These are phyloP conservation scores for Dioscorea cayenensis DNA, from an alignment of 116 monocot species.

Conservation along the genomic window DNA sequence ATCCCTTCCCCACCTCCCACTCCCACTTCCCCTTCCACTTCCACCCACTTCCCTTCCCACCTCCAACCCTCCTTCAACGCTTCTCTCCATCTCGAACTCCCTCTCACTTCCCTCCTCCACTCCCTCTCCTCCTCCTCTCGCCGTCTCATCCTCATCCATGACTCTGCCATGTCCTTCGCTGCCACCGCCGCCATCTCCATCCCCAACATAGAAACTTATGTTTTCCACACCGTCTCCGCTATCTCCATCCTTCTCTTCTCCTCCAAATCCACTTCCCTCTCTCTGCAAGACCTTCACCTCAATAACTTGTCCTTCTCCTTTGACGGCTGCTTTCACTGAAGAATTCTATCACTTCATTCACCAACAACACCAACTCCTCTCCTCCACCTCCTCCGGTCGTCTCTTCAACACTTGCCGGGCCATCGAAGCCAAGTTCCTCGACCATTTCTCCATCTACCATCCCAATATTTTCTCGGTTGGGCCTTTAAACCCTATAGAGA, in stretches of 20 bases:
- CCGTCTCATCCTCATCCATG: conserved; percentile 34
- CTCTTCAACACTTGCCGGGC: conserved; percentile 22
- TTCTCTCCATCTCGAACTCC: conserved; percentile 9
- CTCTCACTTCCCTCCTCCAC: conserved; percentile 23
- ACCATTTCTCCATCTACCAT: not conserved
- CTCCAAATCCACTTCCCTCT: not conserved
- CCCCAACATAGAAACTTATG: conserved; percentile 23
- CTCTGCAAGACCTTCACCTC: too few relatives aligned
- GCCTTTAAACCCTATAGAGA: conserved; percentile 5
- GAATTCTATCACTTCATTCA: conserved; percentile 8
- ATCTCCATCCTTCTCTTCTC: conserved; percentile 1
- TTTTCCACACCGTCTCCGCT: conserved; percentile 9
- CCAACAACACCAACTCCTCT: not conserved
- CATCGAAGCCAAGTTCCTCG: conserved; percentile 25
- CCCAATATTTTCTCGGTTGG: conserved; percentile 26
- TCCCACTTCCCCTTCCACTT: conserved; percentile 5
- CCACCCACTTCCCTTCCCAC: conserved; percentile 30
- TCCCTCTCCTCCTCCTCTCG: conserved; percentile 23
- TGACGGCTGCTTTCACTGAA: not conserved
- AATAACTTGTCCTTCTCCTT: not conserved
- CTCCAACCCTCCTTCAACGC: conserved; percentile 24
- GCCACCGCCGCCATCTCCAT: conserved; percentile 15
- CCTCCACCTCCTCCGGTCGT: not conserved
- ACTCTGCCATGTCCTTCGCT: conserved; percentile 22
- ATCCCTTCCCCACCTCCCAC: conserved; percentile 18